Conservation (phyloP, 495 filamentous ascomycete genomes). For the Neurospora terricola region DNA sequence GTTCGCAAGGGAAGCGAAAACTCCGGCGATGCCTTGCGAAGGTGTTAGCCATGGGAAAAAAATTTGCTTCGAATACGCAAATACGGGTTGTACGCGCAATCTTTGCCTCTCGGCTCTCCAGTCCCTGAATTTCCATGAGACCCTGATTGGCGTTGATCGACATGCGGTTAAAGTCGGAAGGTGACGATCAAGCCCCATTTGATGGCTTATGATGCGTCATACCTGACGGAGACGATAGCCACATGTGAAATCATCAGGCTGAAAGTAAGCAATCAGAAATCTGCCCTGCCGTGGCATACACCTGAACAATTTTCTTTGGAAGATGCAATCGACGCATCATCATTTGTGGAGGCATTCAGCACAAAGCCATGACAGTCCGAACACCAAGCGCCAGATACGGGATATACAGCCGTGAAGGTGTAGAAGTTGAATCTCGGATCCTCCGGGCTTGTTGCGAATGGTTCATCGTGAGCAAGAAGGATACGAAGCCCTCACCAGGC, state of each 20-base stretch:
- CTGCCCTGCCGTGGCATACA: background rate
- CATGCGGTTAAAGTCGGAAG: background rate
- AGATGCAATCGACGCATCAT: background rate
- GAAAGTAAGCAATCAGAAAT: background rate
- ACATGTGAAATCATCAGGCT: background rate
- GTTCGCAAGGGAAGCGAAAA: background rate
- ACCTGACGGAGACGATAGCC: background rate
- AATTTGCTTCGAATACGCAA: background rate
- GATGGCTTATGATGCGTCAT: background rate
- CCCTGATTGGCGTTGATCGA: background rate
- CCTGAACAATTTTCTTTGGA: background rate
- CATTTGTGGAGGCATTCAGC: background rate
- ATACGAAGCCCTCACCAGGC: background rate
- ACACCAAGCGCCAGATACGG: conserved; percentile 27
- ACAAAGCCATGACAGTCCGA: background rate
- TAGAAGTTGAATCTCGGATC: conserved; percentile 47
- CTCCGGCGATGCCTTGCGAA: background rate
- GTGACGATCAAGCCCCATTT: background rate
- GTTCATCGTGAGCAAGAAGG: background rate
- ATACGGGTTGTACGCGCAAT: background rate
- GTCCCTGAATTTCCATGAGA: background rate
- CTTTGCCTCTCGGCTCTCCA: background rate
- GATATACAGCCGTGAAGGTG: conserved; percentile 34
- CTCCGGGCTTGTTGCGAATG: conserved; percentile 1
- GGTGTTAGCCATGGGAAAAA: background rate